Evolutionary conservation across 108 stramenopile species (phyloP).

Genomic region (Nitzschia putrida): DNA sequence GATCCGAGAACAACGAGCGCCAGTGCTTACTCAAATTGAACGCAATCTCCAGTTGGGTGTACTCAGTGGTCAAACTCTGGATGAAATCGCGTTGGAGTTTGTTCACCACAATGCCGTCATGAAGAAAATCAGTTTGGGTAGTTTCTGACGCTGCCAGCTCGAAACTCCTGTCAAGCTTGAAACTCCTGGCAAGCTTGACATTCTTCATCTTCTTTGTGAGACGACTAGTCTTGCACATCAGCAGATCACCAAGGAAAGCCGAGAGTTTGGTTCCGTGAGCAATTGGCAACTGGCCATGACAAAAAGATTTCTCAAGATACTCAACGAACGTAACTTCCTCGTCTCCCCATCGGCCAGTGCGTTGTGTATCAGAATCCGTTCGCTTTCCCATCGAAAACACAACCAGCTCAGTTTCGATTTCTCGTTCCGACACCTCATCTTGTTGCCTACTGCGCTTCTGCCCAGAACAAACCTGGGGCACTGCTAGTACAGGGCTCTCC

Average conservation of each 20-base stretch:
- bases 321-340: conserved; percentile 61
- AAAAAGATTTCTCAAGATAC: conserved; percentile 56
- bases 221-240: conserved; percentile 61
- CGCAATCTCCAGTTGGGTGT: conserved; percentile 48
- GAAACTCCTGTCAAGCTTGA: conserved; percentile 19
- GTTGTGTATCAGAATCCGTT: conserved; percentile 26
- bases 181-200: conserved; percentile 62
- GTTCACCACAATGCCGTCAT: conserved; percentile 23
- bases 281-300: conserved; percentile 51
- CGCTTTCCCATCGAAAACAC: conserved; percentile 5
- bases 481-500: not conserved
- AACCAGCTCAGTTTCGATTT: conserved; percentile 8
- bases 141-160: not conserved
- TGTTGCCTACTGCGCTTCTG: conserved; percentile 3
- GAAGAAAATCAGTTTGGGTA: not conserved
- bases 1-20: conserved; percentile 64
- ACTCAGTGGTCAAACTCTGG: conserved; percentile 49
- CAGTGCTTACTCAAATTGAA: conserved; percentile 63
- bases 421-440: not conserved
- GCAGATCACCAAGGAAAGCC: conserved; percentile 61
- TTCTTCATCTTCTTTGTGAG: conserved; percentile 44
- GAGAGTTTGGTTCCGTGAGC: conserved; percentile 63
- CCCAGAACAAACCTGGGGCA: not conserved
- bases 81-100: conserved; percentile 58
- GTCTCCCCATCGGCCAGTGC: conserved; percentile 76